Conservation (phyloP, 495 filamentous ascomycete species). For the Amphirosellinia nigrospora region DNA sequence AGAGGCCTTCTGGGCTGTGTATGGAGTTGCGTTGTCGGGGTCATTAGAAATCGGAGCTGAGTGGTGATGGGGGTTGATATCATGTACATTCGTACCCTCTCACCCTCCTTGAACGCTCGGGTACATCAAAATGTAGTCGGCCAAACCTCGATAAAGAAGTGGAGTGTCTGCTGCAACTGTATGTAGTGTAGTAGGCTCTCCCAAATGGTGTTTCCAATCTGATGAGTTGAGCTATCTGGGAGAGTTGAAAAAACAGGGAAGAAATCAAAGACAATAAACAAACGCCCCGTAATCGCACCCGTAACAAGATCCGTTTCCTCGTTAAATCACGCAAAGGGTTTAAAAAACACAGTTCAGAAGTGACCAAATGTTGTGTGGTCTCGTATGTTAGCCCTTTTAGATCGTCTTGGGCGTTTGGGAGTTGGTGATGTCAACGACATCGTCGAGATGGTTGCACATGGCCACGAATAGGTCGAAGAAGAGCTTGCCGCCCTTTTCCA, state of each 20-base stretch:
- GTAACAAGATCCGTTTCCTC: conserved; percentile 34
- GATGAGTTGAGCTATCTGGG: conserved; percentile 46
- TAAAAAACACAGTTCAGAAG: conserved; percentile 28
- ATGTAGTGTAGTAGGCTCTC: conserved; percentile 41
- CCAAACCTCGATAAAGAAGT: conserved; percentile 57
- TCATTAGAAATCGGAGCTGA: conserved; percentile 40
- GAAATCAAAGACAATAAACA: conserved; percentile 44
- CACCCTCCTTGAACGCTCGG: conserved; percentile 42
- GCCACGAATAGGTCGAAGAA: conserved; percentile 98
- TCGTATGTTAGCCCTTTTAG: conserved; percentile 41
- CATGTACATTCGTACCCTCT: conserved; percentile 45
- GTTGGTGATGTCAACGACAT: conserved; percentile 72
- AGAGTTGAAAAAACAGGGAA: conserved; percentile 44
- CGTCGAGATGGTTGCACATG: conserved; percentile 96
- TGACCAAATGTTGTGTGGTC: conserved; percentile 32
- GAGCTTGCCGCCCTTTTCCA: conserved; percentile 86
- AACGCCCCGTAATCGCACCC: conserved; percentile 29
- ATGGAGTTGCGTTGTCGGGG: conserved; percentile 37
- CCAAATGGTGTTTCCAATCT: conserved; percentile 58
- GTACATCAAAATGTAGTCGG: conserved; percentile 48
- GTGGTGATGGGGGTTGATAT: conserved; percentile 38
- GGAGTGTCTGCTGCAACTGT: conserved; percentile 43
- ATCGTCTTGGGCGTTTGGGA: conserved; percentile 57
- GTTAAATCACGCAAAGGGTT: conserved; percentile 27
- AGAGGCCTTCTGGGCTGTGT: conserved; percentile 23